Evolutionary conservation across 2,329 filamentous ascomycete genomes (phyloP), one percentile per base, ranked within the genome.

Genomic region (Escovopsis sp.): DNA sequence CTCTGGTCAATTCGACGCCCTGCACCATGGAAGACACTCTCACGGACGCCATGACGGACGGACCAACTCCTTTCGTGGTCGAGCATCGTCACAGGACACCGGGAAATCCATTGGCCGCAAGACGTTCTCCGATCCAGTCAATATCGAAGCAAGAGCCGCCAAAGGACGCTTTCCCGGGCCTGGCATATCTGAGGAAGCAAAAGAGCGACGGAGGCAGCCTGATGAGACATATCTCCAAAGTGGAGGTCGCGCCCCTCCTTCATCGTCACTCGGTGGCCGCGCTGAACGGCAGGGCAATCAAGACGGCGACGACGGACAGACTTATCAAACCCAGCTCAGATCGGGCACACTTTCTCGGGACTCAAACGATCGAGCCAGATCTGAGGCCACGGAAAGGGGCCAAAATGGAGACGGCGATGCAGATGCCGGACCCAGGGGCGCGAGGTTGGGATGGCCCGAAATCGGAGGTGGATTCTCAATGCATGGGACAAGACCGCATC

Each of bases 381-480:
- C 15, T 15, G 15, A 36, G 9, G 12, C 34, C 6, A 4, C 18
- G 34, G 12, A 32, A 23, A 30, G 48, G 40, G 26, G 39, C 43
- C 15, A 43, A 15, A 41, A 48, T 47, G 26, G 47, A 50, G 43
- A 40, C 42, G 42, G 48, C 49, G 32, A 39, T 50, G 40, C 42
- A 39, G 41, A 38, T 33, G 15, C 38, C 44, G 30, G 45, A 37
- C 38, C 39, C 35, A 37, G 41, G 43, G 26, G 18, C 45, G 19
- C 38, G 43, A 19, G 44, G 36, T 33, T 28, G 45, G 28, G 46
- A 48, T 37, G 41, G 40, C 34, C 23, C 11, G 33, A 39, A 45
- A 28, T 28, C 15, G 26, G 37, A 8, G 28, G 7, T 15, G 12
- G 19, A 11, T 30, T 15, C 9, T 18, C n/a, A 38, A 15, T 11